phyloP scores from a whole-genome alignment of 768 basidiomycete genomes.

The Russula emetica region DNA sequence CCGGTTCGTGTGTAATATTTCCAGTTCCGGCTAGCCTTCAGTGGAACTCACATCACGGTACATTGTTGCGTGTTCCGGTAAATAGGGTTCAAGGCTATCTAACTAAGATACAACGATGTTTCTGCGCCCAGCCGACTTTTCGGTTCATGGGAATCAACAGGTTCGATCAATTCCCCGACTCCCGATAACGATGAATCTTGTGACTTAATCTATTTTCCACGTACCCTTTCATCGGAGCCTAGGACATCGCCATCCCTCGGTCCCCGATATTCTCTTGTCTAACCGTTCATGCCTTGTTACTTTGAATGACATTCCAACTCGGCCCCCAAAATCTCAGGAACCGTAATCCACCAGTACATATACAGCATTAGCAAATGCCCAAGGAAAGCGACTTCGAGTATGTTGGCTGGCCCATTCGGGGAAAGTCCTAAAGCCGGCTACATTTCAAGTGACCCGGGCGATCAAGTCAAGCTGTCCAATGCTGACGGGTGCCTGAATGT shows the following conservation, averaged over 20 bases:
- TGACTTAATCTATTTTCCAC: neutral
- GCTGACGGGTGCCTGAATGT: slow-evolving; percentile 2
- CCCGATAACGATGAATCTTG: neutral
- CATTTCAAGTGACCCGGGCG: neutral
- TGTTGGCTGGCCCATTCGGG: neutral
- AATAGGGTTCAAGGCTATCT: neutral
- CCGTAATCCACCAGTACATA: too few species aligned
- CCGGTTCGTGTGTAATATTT: slow-evolving; percentile 3
- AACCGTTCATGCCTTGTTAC: neutral
- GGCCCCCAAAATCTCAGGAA: neutral
- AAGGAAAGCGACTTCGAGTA: neutral
- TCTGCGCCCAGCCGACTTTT: slow-evolving; percentile 5
- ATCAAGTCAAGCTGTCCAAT: neutral
- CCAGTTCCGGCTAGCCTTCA: neutral
- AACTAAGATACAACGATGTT: neutral
- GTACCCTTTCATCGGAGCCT: neutral
- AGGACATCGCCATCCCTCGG: neutral
- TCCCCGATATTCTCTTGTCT: neutral
- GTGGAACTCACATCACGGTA: neutral
- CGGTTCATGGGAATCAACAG: neutral
- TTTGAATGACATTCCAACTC: neutral
- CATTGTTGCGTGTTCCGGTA: neutral
- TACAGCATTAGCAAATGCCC: too few species aligned
- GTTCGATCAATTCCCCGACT: neutral
- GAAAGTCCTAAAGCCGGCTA: neutral